phyloP scores from a whole-genome alignment of 208 protist genomes.

The Angomonas ambiguus region DNA sequence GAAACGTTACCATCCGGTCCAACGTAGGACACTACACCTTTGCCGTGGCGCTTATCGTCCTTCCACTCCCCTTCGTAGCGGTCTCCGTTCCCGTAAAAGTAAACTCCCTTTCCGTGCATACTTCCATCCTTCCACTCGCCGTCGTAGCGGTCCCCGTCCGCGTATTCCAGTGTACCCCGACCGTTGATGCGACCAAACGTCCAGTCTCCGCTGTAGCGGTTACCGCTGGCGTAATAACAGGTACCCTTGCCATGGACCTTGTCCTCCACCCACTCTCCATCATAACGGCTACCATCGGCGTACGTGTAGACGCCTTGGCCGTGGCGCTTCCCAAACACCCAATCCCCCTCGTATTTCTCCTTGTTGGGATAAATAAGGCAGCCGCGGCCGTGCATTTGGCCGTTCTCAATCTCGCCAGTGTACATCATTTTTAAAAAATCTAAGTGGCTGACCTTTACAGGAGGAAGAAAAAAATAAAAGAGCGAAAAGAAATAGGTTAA shows the following conservation, averaged over 20 bases:
- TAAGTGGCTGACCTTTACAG: background rate
- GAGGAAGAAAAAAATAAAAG: background rate
- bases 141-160: slow-evolving; percentile 91
- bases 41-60: slow-evolving; percentile 91
- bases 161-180: slow-evolving; percentile 80
- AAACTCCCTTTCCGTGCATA: slow-evolving; percentile 90
- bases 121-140: slow-evolving; percentile 92
- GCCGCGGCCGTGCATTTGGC: slow-evolving; percentile 94
- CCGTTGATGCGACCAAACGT: slow-evolving; percentile 91
- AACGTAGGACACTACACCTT: slow-evolving; percentile 86
- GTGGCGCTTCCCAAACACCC: slow-evolving; percentile 92
- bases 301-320: slow-evolving; percentile 91
- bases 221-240: slow-evolving; percentile 87
- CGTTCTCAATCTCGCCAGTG: slow-evolving; percentile 94
- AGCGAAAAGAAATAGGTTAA: no score
- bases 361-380: slow-evolving; percentile 93
- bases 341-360: slow-evolving; percentile 93
- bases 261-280: slow-evolving; percentile 93
- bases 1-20: slow-evolving; percentile 89
- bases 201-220: slow-evolving; percentile 89
- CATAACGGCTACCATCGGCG: slow-evolving; percentile 90
- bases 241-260: slow-evolving; percentile 93
- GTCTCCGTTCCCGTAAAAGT: slow-evolving; percentile 88
- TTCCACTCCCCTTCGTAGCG: slow-evolving; percentile 92
- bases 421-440: slow-evolving; percentile 86